Evolutionary conservation across 768 basidiomycete species (phyloP), one percentile per base, ranked within the genome.

Genomic region (Agrocybe pediades): DNA sequence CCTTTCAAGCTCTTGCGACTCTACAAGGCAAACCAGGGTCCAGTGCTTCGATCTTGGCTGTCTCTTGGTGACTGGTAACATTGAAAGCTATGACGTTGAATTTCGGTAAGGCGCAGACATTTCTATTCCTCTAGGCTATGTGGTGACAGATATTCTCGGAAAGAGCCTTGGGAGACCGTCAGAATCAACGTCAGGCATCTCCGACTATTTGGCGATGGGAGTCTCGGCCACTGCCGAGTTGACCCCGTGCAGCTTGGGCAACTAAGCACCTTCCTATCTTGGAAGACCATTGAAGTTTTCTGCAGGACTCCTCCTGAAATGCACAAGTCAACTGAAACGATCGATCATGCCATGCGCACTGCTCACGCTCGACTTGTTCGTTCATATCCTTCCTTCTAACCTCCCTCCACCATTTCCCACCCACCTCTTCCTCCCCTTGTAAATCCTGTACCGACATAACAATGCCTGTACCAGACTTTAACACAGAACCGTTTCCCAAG

Each of bases 221-320:
- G 53, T 48, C 47, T 55, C 61, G 61, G 57, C 23, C 48, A 24
- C 44, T 48, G 30, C 58, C 57, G 49, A 21, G 33, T 16, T 21
- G 17, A 41, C 41, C 52, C 51, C 65, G 58, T 61, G 65, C 52
- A 50, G 27, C 8, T 21, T 53, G 46, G 51, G 43, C 46, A n/a
- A n/a, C n/a, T n/a, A n/a, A n/a, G n/a, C n/a, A 64, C 57, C 60
- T 73, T 68, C 71, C 70, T 68, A 62, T 65, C 59, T 61, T 25
- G 70, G 71, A 60, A 54, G 47, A 61, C 40, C 42, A 48, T 42
- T 58, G 55, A 53, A 63, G 67, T 72, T 71, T 73, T 64, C 57
- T 52, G 57, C 41, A 42, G 45, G 41, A 21, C 40, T 57, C 58
- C 59, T 60, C 68, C 67, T 53, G 52, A 62, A 68, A 66, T 64